phyloP scores from a whole-genome alignment of 1,284 basidiomycete species.

The Peniophora sp. region DNA sequence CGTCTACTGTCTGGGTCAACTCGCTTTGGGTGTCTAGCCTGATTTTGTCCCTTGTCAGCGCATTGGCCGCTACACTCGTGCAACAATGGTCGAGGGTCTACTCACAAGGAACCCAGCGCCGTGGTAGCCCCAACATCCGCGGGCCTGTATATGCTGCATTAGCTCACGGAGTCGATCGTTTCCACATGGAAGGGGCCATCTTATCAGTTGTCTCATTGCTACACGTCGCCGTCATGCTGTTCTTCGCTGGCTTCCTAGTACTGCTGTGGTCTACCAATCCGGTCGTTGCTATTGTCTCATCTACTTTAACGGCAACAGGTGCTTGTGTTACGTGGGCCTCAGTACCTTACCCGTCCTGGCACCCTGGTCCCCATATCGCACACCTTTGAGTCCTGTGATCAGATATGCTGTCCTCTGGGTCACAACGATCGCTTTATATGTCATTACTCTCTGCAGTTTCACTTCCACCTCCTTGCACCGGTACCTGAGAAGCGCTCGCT shows the following conservation, averaged over 20 bases:
- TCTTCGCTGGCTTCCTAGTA: background rate
- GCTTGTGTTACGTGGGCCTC: background rate
- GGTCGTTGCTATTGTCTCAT: background rate
- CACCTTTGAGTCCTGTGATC: too few species aligned
- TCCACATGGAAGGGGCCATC: background rate
- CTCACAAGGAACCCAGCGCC: slow-evolving; percentile 21
- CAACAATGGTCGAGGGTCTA: slow-evolving; percentile 4
- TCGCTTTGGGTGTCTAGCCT: background rate
- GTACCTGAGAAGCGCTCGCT: too few species aligned
- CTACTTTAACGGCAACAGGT: background rate
- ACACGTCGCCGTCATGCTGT: background rate
- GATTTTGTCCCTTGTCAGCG: background rate
- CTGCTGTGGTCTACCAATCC: background rate
- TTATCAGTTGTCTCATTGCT: background rate
- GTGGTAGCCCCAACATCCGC: slow-evolving; percentile 26
- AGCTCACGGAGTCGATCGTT: slow-evolving; percentile 22
- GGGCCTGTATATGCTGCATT: slow-evolving; percentile 29
- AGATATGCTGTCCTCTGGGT: too few species aligned
- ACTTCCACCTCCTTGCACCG: too few species aligned
- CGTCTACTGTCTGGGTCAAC: background rate
- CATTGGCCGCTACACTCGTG: background rate
- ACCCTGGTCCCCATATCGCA: too few species aligned
- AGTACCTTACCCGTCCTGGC: too few species aligned
- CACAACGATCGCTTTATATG: too few species aligned
- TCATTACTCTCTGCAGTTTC: too few species aligned